phyloP scores from a whole-genome alignment of 2,329 filamentous ascomycete species.

The Arthroderma uncinatum region DNA sequence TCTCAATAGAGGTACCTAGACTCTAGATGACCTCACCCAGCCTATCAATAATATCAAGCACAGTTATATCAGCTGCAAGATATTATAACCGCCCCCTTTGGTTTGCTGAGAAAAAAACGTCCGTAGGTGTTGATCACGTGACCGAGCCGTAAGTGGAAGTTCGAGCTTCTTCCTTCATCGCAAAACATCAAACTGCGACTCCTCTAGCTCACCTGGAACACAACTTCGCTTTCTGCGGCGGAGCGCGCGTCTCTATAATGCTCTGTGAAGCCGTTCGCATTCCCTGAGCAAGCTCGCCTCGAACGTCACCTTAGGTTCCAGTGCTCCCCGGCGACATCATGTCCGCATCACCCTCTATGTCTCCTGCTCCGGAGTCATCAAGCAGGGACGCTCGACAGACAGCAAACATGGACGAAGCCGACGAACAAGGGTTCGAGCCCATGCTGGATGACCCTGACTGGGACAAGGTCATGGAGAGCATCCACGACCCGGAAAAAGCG shows the following conservation, averaged over 20 bases:
- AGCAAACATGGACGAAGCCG: background rate
- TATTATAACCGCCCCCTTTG: no score
- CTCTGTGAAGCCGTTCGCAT: background rate
- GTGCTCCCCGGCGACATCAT: background rate
- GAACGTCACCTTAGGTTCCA: background rate
- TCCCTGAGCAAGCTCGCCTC: background rate
- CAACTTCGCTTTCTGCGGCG: background rate
- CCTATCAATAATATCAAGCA: background rate
- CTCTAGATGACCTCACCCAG: background rate
- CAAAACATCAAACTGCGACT: no score
- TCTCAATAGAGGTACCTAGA: background rate
- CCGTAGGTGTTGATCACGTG: background rate
- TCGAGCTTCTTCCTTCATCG: background rate
- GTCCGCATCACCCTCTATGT: background rate
- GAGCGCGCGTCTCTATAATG: background rate
- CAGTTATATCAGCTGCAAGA: no score
- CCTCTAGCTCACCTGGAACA: background rate
- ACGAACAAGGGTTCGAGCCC: background rate
- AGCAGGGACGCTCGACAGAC: background rate
- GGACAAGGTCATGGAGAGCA: slow-evolving; percentile 32
- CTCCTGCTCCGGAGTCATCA: background rate
- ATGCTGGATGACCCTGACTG: slow-evolving; percentile 29
- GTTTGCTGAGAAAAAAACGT: background rate
- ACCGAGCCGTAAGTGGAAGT: background rate
- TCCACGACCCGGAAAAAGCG: slow-evolving; percentile 28